A percentile compares a stretch with the other conserved stretches of the same genome.
These are phyloP conservation scores for Arbutus unedo DNA, from an alignment of 148 eudicot genomes.

Conservation along the genomic window DNA sequence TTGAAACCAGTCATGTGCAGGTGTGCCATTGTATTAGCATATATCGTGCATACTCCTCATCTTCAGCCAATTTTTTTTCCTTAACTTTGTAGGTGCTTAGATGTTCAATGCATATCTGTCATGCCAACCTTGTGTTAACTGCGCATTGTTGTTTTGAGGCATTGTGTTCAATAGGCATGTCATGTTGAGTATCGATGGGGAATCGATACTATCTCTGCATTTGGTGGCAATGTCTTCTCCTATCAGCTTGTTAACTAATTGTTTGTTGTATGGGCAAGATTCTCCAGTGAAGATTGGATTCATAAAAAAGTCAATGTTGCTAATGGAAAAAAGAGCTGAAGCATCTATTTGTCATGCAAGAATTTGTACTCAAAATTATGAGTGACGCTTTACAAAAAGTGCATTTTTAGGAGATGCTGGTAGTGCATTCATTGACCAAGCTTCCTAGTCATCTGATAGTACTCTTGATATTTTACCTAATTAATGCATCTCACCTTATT, in stretches of 20 bases:
- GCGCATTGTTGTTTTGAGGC: background rate
- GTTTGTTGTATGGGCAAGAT: background rate
- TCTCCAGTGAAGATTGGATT: background rate
- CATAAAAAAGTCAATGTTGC: background rate
- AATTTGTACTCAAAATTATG: background rate
- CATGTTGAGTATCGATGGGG: background rate
- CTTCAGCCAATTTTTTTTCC: background rate
- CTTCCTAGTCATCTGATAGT: background rate
- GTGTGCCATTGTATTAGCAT: slow-evolving; percentile 27
- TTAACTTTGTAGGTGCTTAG: background rate
- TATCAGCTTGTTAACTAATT: background rate
- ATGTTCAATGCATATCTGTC: background rate
- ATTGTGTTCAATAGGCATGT: slow-evolving; percentile 9
- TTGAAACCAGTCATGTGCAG: slow-evolving; percentile 79
- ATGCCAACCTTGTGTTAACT: background rate
- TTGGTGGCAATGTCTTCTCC: background rate
- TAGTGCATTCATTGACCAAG: background rate
- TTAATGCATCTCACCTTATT: background rate
- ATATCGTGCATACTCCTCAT: background rate
- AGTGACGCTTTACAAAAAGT: background rate
- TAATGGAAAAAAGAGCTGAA: background rate
- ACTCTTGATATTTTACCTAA: background rate
- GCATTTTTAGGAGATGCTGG: background rate
- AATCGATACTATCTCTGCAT: background rate
- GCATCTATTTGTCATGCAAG: background rate